Percentiles rank a stretch among this genome's conserved stretches.
phyloP scores from a whole-genome alignment of 148 eudicot species.

The Chenopodium formosanum region DNA sequence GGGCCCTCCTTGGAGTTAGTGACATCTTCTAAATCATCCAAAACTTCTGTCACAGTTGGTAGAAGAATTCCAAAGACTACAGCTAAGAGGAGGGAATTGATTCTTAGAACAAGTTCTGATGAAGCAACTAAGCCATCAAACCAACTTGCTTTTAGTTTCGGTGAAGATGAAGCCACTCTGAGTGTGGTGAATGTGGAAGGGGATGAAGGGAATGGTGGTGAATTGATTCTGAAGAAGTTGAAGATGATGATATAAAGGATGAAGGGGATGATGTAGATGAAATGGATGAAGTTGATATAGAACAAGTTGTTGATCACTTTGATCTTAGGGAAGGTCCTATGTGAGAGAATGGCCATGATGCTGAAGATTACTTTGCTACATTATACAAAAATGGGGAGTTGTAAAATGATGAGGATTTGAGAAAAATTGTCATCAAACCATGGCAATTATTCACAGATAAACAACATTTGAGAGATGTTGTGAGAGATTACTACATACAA shows the following conservation, averaged over 20 bases:
- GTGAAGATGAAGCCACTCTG: background rate
- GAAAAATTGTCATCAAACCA: background rate
- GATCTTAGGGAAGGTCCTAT: background rate
- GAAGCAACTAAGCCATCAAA: background rate
- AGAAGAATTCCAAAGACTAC: too few relatives aligned
- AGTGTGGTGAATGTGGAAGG: too few relatives aligned
- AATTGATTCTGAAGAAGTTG: background rate
- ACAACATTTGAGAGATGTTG: background rate
- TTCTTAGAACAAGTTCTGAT: background rate
- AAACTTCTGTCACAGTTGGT: too few relatives aligned
- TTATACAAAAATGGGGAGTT: background rate
- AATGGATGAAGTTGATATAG: too few relatives aligned
- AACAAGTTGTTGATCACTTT: background rate
- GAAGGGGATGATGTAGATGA: background rate
- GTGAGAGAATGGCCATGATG: background rate
- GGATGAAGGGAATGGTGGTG: too few relatives aligned
- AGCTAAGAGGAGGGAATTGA: background rate
- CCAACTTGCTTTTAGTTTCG: too few relatives aligned
- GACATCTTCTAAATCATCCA: too few relatives aligned
- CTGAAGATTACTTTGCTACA: background rate
- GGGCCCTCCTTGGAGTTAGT: background rate
- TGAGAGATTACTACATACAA: conserved; percentile 3
- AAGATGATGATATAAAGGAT: background rate
- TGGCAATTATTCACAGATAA: conserved; percentile 1
- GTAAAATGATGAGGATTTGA: background rate